Conservation (phyloP, 495 filamentous ascomycete genomes). For the Pseudevernia furfuracea region DNA sequence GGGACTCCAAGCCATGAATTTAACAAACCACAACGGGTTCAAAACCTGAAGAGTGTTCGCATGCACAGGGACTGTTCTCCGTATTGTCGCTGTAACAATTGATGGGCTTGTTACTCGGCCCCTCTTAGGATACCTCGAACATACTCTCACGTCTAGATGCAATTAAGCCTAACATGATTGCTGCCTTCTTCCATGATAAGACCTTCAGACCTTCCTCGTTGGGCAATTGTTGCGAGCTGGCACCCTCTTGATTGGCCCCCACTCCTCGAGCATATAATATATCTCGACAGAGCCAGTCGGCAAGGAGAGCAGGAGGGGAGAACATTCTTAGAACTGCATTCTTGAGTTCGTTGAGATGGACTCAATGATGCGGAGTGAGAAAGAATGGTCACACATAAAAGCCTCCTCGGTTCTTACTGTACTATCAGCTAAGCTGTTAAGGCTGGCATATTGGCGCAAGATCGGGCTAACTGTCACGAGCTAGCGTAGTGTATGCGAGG, state of each 20-base stretch:
- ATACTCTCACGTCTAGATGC: neutral
- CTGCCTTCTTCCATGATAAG: neutral
- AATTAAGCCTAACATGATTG: neutral
- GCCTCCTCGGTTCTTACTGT: too few relatives aligned
- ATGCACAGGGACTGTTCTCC: neutral
- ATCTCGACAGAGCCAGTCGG: too few relatives aligned
- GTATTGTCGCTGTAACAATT: neutral
- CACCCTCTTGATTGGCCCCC: too few relatives aligned
- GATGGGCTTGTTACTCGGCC: neutral
- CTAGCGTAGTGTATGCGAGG: neutral
- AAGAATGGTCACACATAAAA: too few relatives aligned
- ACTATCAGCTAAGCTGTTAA: too few relatives aligned
- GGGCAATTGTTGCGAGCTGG: neutral
- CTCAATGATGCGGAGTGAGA: too few relatives aligned
- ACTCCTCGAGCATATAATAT: neutral
- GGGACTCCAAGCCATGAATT: neutral
- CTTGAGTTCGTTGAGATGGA: too few relatives aligned
- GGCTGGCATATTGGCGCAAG: too few relatives aligned
- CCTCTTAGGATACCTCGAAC: neutral
- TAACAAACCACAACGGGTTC: neutral
- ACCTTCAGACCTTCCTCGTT: slow-evolving; percentile 4
- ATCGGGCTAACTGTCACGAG: neutral
- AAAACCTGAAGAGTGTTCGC: neutral
- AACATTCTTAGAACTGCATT: too few relatives aligned
- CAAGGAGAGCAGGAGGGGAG: too few relatives aligned